Conservation (phyloP, 2,329 filamentous ascomycete genomes). For the Cercospora brassicicola region DNA sequence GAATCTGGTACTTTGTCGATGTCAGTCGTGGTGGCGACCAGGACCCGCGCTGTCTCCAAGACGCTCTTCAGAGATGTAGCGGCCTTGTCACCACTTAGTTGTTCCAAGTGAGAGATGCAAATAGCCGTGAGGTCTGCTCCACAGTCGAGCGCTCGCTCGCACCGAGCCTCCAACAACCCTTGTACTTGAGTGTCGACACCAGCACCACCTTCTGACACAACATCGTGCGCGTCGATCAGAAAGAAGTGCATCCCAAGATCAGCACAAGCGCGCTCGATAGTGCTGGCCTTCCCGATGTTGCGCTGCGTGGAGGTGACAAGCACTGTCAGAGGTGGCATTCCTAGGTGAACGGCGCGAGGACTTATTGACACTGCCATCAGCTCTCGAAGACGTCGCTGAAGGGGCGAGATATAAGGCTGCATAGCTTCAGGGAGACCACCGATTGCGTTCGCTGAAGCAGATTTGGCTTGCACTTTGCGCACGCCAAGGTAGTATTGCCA, state of each 20-base stretch:
- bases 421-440: slow-evolving; percentile 40
- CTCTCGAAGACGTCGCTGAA: slow-evolving; percentile 70
- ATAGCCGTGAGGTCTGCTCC: slow-evolving; percentile 80
- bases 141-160: slow-evolving; percentile 85
- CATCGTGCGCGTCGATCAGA: slow-evolving; percentile 85
- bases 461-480: slow-evolving; percentile 64
- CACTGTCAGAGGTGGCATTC: slow-evolving; percentile 83
- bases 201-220: slow-evolving; percentile 85
- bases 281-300: slow-evolving; percentile 85
- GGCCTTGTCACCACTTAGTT: slow-evolving; percentile 87
- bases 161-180: slow-evolving; percentile 80
- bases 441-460: slow-evolving; percentile 40
- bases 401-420: slow-evolving; percentile 46
- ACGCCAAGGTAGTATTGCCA: slow-evolving; percentile 88
- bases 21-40: slow-evolving; percentile 92
- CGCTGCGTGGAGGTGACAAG: slow-evolving; percentile 88
- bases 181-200: slow-evolving; percentile 93
- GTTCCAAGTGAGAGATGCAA: slow-evolving; percentile 86
- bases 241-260: slow-evolving; percentile 92
- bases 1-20: slow-evolving; percentile 92
- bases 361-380: slow-evolving; percentile 87
- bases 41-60: slow-evolving; percentile 72
- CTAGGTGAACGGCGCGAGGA: slow-evolving; percentile 78
- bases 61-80: slow-evolving; percentile 81
- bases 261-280: slow-evolving; percentile 73